Evolutionary conservation across 2,329 filamentous ascomycete species (phyloP), one percentile per base, ranked within the genome.

Genomic region (Akanthomyces dipterigenus): DNA sequence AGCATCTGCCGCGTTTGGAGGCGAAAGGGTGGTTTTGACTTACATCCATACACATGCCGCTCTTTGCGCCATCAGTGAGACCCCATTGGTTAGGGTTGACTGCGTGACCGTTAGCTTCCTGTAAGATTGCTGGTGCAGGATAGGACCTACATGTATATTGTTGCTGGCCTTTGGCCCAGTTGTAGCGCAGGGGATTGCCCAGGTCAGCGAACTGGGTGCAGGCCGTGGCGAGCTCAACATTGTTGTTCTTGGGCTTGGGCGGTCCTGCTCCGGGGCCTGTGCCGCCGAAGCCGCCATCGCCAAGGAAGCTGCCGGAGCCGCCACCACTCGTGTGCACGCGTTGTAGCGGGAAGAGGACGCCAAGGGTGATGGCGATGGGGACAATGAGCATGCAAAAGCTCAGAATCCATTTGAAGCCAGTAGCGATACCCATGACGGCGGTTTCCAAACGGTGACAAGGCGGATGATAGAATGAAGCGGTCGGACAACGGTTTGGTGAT

Each of bases 81-180:
- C 78, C 79, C 81, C 81, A 83, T 70, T 82, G 81, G 65, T 83
- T 83, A 51, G 81, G 81, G 66, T 83, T 83, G 60, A 82, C 81
- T 83, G 62, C 18, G 28, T n/a, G 28, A 51, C 14, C n/a, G 31
- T 55, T 53, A 61, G 50, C 24, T 28, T 55, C 26, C 16, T 11
- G 20, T 20, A 34, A 38, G 22, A 24, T 14, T 40, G 34, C 22
- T 5, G 31, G n/a, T 51, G 34, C 14, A 20, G 28, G 24, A 57
- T n/a, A 42, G 45, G 42, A 75, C 80, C 74, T 66, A 82, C 81
- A 67, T 60, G 76, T 81, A 65, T 76, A 83, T 42, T 60, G 57
- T 54, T 78, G 67, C 59, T 78, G 73, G 12, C 77, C 77, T 58
- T 74, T 72, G 0, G 34, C 49, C 57, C 57, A 60, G 28, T 16